These are phyloP conservation scores for Hypoxylon cercidicola DNA, from an alignment of 495 filamentous ascomycete species.

Conservation along the genomic window DNA sequence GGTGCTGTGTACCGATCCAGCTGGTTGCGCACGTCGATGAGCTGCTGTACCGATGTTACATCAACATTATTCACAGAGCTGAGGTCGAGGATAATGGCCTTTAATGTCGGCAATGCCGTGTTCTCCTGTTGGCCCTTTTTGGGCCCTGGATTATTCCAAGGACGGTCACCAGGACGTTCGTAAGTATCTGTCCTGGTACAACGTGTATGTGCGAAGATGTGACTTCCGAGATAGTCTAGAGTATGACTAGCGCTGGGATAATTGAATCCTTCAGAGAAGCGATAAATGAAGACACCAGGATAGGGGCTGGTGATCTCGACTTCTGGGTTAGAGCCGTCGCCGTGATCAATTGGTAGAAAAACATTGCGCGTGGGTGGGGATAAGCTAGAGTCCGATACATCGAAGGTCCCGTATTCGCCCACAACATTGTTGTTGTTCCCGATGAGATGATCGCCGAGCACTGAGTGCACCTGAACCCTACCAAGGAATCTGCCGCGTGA, in stretches of 20 bases:
- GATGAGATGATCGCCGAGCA: slow-evolving; percentile 84
- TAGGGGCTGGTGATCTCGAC: slow-evolving; percentile 82
- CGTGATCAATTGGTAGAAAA: slow-evolving; percentile 89
- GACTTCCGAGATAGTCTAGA: slow-evolving; percentile 78
- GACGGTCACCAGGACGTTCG: slow-evolving; percentile 78
- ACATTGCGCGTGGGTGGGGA: slow-evolving; percentile 68
- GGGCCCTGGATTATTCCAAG: slow-evolving; percentile 95
- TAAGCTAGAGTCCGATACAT: slow-evolving; percentile 45
- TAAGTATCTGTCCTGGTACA: slow-evolving; percentile 76
- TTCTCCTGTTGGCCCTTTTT: slow-evolving; percentile 46
- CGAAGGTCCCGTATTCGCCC: slow-evolving; percentile 63
- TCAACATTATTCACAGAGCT: slow-evolving; percentile 97
- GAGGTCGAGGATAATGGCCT: slow-evolving; percentile 95
- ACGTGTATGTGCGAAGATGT: slow-evolving; percentile 80
- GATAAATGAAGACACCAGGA: slow-evolving; percentile 96
- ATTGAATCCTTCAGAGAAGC: slow-evolving; percentile 96
- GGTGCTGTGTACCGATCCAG: slow-evolving; percentile 88
- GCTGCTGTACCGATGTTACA: slow-evolving; percentile 90
- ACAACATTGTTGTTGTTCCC: slow-evolving; percentile 59
- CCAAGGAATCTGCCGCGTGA: slow-evolving; percentile 89
- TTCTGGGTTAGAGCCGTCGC: slow-evolving; percentile 90
- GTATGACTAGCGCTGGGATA: slow-evolving; percentile 96
- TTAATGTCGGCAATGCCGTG: slow-evolving; percentile 73
- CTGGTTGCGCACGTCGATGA: slow-evolving; percentile 98
- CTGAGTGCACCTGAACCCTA: slow-evolving; percentile 87